These are phyloP conservation scores for Entoloma clypeatum DNA, from an alignment of 1,284 basidiomycete species.

Conservation along the genomic window DNA sequence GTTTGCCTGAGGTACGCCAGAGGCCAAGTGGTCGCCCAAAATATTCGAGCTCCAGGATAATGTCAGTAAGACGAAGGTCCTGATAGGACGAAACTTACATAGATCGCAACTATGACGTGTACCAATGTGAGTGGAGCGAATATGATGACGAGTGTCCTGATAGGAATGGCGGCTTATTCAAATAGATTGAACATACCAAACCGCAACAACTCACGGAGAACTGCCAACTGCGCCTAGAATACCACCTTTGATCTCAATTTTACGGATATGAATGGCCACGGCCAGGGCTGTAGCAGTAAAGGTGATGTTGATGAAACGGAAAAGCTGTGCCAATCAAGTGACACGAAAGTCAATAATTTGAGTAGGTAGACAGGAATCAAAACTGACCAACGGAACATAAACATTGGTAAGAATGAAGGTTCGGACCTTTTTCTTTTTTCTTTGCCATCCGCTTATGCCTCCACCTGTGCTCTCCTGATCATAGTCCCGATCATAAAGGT, in stretches of 20 bases:
- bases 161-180: not conserved
- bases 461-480: constrained; percentile 29
- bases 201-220: constrained; percentile 57
- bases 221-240: constrained; percentile 74
- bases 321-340: constrained; percentile 57
- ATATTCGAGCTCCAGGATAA: constrained; percentile 70
- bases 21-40: constrained; percentile 87
- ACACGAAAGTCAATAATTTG: constrained; percentile 10
- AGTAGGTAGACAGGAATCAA: not conserved
- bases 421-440: constrained; percentile 52
- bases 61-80: not conserved
- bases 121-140: constrained; percentile 82
- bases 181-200: not conserved
- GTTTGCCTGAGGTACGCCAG: constrained; percentile 82
- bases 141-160: constrained; percentile 80
- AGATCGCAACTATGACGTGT: constrained; percentile 83
- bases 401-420: constrained; percentile 65
- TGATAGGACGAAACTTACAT: constrained; percentile 47
- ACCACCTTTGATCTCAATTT: constrained; percentile 46
- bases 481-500: constrained; percentile 28
- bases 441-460: constrained; percentile 36
- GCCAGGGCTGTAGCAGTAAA: constrained; percentile 80
- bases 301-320: constrained; percentile 80
- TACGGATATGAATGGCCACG: constrained; percentile 73
- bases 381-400: constrained; percentile 71